Base-by-base conservation (phyloP, 768 basidiomycete species). In the Butyriboletus loyo region DNA sequence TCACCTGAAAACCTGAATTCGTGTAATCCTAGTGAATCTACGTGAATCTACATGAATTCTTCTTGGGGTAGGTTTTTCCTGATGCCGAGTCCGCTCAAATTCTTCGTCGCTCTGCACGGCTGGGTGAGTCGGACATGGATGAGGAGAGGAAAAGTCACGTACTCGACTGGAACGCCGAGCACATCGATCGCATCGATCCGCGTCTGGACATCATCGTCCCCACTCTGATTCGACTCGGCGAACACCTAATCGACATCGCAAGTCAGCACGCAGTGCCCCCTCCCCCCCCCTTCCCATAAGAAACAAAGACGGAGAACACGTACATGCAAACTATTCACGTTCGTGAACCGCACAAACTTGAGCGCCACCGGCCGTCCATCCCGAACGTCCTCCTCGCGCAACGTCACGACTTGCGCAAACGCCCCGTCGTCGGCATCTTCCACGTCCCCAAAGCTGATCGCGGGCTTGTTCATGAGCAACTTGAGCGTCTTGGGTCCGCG, bases 261-360 rank as follows among this genome's bases (percentile, higher is more conserved):
- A 0, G n/a, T 64, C 58, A 56, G 34, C 42, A 35, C 31, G 3
- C 19, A 5, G 41, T 7, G 15, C 31, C 11, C 11, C 7, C 22
- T 13, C 17, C 39, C 21, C 34, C 17, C 24, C 17, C 17, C 6
- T 3, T 10, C 35, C 7, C 9, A 25, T 24, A 25, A 17, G 8
- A 25, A 17, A 22, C 1, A 13, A 10, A 7, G 22, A 24, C 2
- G 15, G 2, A 22, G 1, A 24, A 19, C 13, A 56, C 50, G 36
- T 57, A 87, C 88, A 65, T 86, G 83, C 25, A 90, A 65, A 43
- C 77, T 80, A 52, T 78, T 86, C 50, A 89, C 85, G 19, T 66
- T 71, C 71, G 87, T 87, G 66, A 91, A 89, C 30, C 84, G 75
- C 15, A 89, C 87, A 60, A 77, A 84, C 50, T 83, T 77, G 58